Base-by-base conservation (phyloP, 2,329 filamentous ascomycete species). In the Calcarisporium arbuscula region DNA sequence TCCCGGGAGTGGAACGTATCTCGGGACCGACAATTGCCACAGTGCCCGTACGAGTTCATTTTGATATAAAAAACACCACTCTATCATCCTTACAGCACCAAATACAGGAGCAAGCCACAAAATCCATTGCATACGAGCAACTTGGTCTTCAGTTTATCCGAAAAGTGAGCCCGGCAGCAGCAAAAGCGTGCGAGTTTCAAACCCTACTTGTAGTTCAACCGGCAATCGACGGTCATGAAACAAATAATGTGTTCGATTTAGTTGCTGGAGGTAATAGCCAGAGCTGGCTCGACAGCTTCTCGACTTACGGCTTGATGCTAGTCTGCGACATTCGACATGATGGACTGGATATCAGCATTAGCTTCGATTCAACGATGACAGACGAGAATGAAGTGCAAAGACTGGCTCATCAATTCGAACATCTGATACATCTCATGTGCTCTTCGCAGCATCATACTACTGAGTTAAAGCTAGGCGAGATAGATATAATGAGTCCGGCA, bases 11-110 rank as follows among this genome's bases (percentile, higher is more conserved):
- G 12, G 19, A 32, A 16, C 11, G 14, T 12, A 23, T 32, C 10
- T 16, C 16, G 6, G 30, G 30, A n/a, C 18, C 30, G 11, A 32
- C 30, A 11, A 12, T 32, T 32, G 30, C 30, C 19, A 32, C 30
- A 10, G 19, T 32, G 12, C 30, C 30, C 8, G 7, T 32, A 7
- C 30, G 30, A 11, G 18, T 32, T 12, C 7, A 21, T n/a, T 10
- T 32, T 10, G 19, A 32, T 8, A 11, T 12, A 10, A 25, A 9
- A 25, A 25, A 25, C 10, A 25, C 14, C 10, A 4, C 3, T 25
- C 10, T 25, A 14, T 9, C 10, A 25, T 14, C 10, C 6, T 14
- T 32, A 8, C n/a, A 21, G 7, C 10, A 23, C 10, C 14, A 11
- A 20, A 16, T 32, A 7, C 17, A 32, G 9, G n/a, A 10, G 7